These are phyloP conservation scores for Mycena alexandri DNA, from an alignment of 768 basidiomycete species.

Conservation along the genomic window DNA sequence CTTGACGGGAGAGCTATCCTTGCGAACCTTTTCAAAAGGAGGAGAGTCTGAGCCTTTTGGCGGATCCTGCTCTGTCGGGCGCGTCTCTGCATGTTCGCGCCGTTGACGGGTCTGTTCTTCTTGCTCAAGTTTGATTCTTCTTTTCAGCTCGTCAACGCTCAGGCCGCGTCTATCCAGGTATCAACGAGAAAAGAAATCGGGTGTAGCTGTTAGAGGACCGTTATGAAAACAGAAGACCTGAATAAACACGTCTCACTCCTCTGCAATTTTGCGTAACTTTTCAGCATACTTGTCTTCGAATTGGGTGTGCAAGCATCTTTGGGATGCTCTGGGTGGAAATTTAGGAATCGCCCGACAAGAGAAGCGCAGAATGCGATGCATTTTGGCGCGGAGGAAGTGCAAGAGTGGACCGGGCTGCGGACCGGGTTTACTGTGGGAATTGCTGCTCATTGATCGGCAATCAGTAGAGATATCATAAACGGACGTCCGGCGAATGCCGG, in stretches of 20 bases:
- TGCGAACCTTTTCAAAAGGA: constrained; percentile 50
- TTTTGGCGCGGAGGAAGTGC: not conserved
- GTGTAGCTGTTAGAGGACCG: constrained; percentile 41
- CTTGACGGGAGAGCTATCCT: constrained; percentile 78
- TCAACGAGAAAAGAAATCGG: constrained; percentile 30
- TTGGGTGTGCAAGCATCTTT: constrained; percentile 25
- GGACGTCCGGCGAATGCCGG: no score
- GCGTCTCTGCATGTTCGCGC: constrained; percentile 38
- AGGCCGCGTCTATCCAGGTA: constrained; percentile 56
- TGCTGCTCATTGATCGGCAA: no score
- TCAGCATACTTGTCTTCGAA: constrained; percentile 69
- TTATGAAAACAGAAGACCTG: constrained; percentile 31
- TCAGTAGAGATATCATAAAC: no score
- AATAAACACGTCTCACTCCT: constrained; percentile 62
- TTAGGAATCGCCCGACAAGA: not conserved
- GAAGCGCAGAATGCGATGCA: constrained; percentile 17
- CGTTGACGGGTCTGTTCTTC: constrained; percentile 41
- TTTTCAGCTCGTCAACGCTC: constrained; percentile 53
- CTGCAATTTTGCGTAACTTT: constrained; percentile 72
- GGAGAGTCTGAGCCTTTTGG: not conserved
- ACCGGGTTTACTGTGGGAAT: no score
- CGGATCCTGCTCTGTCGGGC: constrained; percentile 21
- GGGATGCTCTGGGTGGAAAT: not conserved
- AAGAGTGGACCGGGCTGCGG: no score
- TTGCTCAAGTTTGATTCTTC: constrained; percentile 50